Evolutionary conservation across 31 red algal species (phyloP), one percentile per base, ranked within the genome.

Genomic region (Endocladia muricata): DNA sequence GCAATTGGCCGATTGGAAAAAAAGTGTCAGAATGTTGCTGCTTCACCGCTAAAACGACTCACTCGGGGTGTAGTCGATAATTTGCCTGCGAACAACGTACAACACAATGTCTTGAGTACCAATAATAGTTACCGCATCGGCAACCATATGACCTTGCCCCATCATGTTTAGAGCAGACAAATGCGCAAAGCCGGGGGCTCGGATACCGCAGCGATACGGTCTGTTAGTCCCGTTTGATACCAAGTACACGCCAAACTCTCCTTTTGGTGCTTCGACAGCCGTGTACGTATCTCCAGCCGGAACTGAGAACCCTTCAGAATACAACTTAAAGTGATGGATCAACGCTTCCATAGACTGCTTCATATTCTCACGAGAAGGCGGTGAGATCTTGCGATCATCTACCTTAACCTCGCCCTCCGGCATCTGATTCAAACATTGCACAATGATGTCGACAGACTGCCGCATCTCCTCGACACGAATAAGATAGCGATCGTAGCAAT

Each of bases 31-130:
- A n/a, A n/a, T n/a, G n/a, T n/a, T n/a, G n/a, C n/a, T n/a, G n/a
- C n/a, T n/a, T n/a, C n/a, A n/a, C n/a, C n/a, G n/a, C n/a, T n/a
- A n/a, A n/a, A n/a, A n/a, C n/a, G n/a, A n/a, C n/a, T n/a, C n/a
- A 19, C 44, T 49, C 44, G 19, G 44, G 44, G 44, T 49, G 44
- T 8, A 19, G 8, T 49, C 44, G 44, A 19, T 49, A 19, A n/a
- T n/a, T n/a, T n/a, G n/a, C n/a, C n/a, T n/a, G n/a, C n/a, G 75
- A 28, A 4, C 30, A 5, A 67, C 61, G 23, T 67, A 67, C 61
- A 99, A 99, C 77, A 99, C 97, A 72, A 96, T 93, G 74, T 96
- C 97, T 71, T 88, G 81, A 17, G 97, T 99, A 68, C 97, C 97
- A 49, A 99, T 86, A 59, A 96, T 88, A 29, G 97, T 99, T 5